These are phyloP conservation scores for Colletotrichum spaethianum DNA, from an alignment of 2,329 filamentous ascomycete genomes.

Conservation along the genomic window DNA sequence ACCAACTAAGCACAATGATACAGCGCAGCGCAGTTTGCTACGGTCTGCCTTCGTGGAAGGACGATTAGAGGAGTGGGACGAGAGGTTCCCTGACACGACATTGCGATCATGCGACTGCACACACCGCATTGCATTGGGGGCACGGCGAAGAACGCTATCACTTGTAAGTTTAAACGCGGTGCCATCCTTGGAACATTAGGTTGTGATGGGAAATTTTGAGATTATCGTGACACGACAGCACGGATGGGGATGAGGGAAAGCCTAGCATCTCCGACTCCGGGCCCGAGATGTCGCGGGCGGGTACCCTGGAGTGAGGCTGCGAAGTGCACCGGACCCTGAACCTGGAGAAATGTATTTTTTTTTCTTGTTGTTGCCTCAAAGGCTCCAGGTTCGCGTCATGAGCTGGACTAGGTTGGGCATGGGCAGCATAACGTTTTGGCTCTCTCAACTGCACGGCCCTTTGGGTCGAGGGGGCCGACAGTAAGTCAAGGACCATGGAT, in stretches of 20 bases:
- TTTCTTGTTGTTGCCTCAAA: neutral
- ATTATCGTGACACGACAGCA: constrained; percentile 27
- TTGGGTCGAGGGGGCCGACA: neutral
- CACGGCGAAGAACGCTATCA: neutral
- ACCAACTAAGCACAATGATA: neutral
- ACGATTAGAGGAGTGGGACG: neutral
- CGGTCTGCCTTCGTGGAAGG: neutral
- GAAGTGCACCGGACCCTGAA: neutral
- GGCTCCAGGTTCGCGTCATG: neutral
- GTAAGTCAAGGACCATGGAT: neutral
- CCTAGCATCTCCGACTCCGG: constrained; percentile 5
- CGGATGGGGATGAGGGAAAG: constrained; percentile 22
- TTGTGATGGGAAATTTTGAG: neutral
- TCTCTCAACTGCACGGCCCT: neutral
- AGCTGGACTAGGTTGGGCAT: neutral
- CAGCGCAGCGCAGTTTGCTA: neutral
- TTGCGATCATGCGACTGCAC: neutral
- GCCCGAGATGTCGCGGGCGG: neutral
- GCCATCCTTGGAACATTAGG: neutral
- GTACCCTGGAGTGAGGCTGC: neutral
- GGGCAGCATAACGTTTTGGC: neutral
- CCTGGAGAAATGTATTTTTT: neutral
- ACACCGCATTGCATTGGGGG: neutral
- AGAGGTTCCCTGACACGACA: neutral
- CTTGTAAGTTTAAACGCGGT: neutral